These are phyloP conservation scores for Cercospora sp. DNA, from an alignment of 2,329 filamentous ascomycete genomes.

Conservation along the genomic window DNA sequence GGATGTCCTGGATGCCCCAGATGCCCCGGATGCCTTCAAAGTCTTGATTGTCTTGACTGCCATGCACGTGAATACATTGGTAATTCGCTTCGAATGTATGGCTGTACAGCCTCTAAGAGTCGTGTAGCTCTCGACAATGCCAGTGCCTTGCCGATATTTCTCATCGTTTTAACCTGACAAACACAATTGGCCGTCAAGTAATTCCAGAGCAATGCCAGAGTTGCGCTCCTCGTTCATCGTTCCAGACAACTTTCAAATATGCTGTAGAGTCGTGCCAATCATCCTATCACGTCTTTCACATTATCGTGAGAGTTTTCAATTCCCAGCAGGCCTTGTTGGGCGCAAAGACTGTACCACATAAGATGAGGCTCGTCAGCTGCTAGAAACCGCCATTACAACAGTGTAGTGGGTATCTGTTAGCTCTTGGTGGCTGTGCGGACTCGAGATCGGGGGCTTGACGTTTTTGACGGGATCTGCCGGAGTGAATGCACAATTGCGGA, in stretches of 20 bases:
- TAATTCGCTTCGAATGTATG: neutral
- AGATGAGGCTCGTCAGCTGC: neutral
- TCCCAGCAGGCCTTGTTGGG: neutral
- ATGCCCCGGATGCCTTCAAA: neutral
- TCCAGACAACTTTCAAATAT: neutral
- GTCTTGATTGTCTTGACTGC: neutral
- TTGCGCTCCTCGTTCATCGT: neutral
- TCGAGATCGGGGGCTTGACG: neutral
- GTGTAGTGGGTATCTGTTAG: neutral
- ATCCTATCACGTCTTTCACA: neutral
- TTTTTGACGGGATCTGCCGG: neutral
- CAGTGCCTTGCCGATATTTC: neutral
- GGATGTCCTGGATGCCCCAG: neutral
- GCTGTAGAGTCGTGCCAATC: neutral
- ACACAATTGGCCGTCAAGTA: neutral
- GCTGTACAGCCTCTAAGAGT: neutral
- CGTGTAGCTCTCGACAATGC: neutral
- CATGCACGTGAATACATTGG: neutral
- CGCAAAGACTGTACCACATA: neutral
- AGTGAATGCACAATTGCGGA: neutral
- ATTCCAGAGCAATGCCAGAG: neutral
- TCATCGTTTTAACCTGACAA: neutral
- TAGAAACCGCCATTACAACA: neutral
- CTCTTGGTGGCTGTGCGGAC: neutral
- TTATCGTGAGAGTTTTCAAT: neutral